Percentiles rank a stretch among this genome's conserved stretches.
Evolutionary conservation across 108 stramenopile genomes (phyloP).

Genomic region (Mediolabrus comicus): DNA sequence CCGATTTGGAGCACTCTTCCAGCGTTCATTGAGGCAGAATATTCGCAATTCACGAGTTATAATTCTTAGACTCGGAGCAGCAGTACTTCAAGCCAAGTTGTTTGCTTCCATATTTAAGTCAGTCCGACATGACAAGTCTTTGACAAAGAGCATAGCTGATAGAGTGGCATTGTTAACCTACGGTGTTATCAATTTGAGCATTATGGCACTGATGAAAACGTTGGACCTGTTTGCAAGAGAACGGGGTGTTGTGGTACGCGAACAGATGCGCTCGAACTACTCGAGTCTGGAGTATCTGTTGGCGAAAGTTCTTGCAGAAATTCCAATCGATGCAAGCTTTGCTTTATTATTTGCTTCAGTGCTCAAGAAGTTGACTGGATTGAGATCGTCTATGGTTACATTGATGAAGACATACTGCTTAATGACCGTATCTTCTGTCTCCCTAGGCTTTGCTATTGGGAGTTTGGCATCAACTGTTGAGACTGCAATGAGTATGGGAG

Average conservation of each 20-base stretch:
- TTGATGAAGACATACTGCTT: conserved; percentile 69
- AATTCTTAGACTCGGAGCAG: conserved; percentile 51
- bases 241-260: conserved; percentile 73
- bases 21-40: conserved; percentile 79
- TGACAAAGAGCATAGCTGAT: conserved; percentile 79
- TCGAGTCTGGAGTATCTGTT: conserved; percentile 81
- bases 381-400: conserved; percentile 53
- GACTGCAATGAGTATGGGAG: conserved; percentile 61
- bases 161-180: conserved; percentile 77
- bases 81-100: conserved; percentile 58
- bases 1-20: conserved; percentile 63
- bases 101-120: conserved; percentile 69
- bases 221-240: conserved; percentile 78
- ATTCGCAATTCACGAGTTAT: conserved; percentile 59
- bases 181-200: conserved; percentile 73
- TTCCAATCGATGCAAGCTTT: conserved; percentile 74
- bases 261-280: conserved; percentile 71
- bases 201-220: conserved; percentile 83
- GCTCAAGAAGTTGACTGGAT: conserved; percentile 58
- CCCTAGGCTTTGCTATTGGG: conserved; percentile 83
- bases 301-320: conserved; percentile 77
- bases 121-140: conserved; percentile 52
- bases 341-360: conserved; percentile 62
- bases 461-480: conserved; percentile 57
- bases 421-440: conserved; percentile 73